A percentile compares a stretch with the other conserved stretches of the same genome.
These are phyloP conservation scores for Nepenthes gracilis DNA, from an alignment of 148 eudicot genomes.

Conservation along the genomic window DNA sequence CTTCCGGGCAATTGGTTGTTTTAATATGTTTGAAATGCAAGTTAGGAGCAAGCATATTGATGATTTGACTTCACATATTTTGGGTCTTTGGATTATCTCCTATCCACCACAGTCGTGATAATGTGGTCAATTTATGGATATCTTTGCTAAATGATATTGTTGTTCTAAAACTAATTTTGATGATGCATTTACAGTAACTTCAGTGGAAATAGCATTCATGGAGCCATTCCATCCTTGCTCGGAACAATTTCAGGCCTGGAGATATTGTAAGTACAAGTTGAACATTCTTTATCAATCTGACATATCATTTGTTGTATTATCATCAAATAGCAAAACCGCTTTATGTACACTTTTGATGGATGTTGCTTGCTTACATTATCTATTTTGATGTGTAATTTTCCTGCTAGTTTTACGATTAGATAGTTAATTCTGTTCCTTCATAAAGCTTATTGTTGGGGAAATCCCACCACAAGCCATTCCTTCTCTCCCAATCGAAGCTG, in stretches of 20 bases:
- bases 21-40: neutral
- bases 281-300: neutral
- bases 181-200: constrained; percentile 55
- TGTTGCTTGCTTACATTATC: neutral
- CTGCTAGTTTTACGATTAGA: neutral
- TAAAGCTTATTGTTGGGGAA: too few relatives aligned
- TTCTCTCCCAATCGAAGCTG: too few relatives aligned
- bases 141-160: neutral
- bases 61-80: neutral
- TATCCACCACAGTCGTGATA: neutral
- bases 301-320: neutral
- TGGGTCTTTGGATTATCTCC: neutral
- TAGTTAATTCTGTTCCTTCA: neutral
- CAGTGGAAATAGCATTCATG: constrained; percentile 87
- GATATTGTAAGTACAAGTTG: constrained; percentile 46
- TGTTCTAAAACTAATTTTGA: neutral
- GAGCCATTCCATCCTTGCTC: constrained; percentile 67
- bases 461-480: too few relatives aligned
- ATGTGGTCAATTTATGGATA: neutral
- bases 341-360: neutral
- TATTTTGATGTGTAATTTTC: neutral
- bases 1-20: neutral
- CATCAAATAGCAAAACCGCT: too few relatives aligned
- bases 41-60: neutral
- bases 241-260: constrained; percentile 54